Percentiles rank a stretch among this genome's conserved stretches.
phyloP scores from a whole-genome alignment of 164 flowering plant species.

The Annona squamosa region DNA sequence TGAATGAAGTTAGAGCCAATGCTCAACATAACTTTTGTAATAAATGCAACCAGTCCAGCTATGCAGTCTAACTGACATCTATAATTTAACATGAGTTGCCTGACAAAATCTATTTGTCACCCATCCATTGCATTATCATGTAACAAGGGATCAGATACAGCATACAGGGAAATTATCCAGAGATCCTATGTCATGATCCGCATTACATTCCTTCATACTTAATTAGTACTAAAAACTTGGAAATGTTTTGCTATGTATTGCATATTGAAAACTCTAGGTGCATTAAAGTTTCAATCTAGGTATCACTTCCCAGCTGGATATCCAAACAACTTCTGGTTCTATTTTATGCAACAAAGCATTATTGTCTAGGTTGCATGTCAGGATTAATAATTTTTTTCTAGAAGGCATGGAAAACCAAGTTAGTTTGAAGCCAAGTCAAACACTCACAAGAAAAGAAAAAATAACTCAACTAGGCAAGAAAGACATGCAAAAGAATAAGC shows the following conservation, averaged over 20 bases:
- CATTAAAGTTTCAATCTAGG: not conserved
- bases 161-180: not conserved
- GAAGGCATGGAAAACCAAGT: too few relatives aligned
- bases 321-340: not conserved
- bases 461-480: too few relatives aligned
- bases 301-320: not conserved
- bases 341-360: not conserved
- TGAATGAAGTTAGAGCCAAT: too few relatives aligned
- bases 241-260: not conserved
- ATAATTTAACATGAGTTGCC: too few relatives aligned
- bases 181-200: not conserved
- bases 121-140: not conserved
- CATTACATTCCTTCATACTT: not conserved
- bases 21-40: too few relatives aligned
- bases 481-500: too few relatives aligned
- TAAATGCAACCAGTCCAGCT: not conserved
- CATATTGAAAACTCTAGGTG: not conserved
- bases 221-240: too few relatives aligned
- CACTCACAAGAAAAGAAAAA: too few relatives aligned
- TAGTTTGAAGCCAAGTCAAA: too few relatives aligned
- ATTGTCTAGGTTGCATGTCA: not conserved
- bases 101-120: not conserved
- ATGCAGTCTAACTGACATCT: not conserved
- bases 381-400: not conserved
- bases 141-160: not conserved